Conservation (phyloP, 805 yeast species). For the Hemisphaericaspora nanyangensis region DNA sequence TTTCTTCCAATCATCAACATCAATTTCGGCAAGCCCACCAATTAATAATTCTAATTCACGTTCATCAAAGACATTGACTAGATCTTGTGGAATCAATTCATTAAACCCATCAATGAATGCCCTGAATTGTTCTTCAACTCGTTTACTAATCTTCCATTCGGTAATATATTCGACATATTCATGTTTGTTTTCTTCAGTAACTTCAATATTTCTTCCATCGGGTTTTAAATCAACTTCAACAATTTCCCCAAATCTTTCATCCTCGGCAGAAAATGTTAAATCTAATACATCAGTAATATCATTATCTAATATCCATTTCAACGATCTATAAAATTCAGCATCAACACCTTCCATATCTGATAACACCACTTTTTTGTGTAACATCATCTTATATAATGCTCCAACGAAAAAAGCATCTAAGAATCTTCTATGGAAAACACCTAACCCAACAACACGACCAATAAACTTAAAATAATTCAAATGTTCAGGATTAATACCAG, state of each 20-base stretch:
- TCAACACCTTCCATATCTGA: conserved; percentile 99
- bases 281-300: conserved; percentile 82
- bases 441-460: conserved; percentile 97
- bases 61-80: conserved; percentile 95
- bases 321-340: conserved; percentile 90
- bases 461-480: conserved; percentile 96
- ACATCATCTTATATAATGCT: conserved; percentile 96
- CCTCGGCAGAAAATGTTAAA: conserved; percentile 83
- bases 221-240: conserved; percentile 87
- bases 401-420: conserved; percentile 98
- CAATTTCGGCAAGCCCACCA: conserved; percentile 98
- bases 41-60: conserved; percentile 93
- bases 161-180: conserved; percentile 93
- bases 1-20: conserved; percentile 97
- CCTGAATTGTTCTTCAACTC: conserved; percentile 93
- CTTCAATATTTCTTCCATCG: conserved; percentile 84
- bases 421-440: conserved; percentile 97
- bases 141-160: conserved; percentile 91
- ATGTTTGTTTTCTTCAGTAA: conserved; percentile 89
- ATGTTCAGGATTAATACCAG: conserved; percentile 96
- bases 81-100: conserved; percentile 94
- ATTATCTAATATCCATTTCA: conserved; percentile 94
- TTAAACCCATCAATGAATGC: conserved; percentile 97
- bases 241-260: conserved; percentile 92
- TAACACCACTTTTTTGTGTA: conserved; percentile 87